Evolutionary conservation across 345 rosid genomes (phyloP).

Genomic region (Clarkia xantiana): DNA sequence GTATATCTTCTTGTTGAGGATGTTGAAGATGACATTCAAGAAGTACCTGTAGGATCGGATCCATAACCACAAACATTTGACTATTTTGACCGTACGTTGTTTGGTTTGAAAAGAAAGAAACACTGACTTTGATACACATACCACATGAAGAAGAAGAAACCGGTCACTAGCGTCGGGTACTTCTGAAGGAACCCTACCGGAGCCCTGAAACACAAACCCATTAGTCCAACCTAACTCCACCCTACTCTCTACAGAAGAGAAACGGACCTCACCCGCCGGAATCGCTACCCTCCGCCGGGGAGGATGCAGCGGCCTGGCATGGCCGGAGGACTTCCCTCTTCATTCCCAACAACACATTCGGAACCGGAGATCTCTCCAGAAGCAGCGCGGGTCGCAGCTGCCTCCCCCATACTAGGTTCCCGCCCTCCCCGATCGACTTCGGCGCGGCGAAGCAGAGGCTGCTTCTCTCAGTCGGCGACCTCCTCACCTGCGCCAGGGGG

Average conservation of each 20-base stretch:
- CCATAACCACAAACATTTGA: neutral
- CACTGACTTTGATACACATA: conserved; percentile 10
- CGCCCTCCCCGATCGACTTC: conserved; percentile 56
- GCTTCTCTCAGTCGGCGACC: conserved; percentile 16
- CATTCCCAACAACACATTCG: neutral
- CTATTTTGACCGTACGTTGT: conserved; percentile 4
- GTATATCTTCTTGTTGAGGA: conserved; percentile 94
- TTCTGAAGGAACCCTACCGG: conserved; percentile 54
- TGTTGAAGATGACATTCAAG: conserved; percentile 91
- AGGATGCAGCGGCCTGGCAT: conserved; percentile 44
- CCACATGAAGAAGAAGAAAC: conserved; percentile 99
- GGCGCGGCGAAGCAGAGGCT: conserved; percentile 15
- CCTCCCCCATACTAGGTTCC: conserved; percentile 67
- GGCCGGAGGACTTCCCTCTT: conserved; percentile 40
- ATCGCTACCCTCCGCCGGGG: conserved; percentile 71
- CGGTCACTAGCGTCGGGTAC: conserved; percentile 74
- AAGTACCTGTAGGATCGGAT: conserved; percentile 42
- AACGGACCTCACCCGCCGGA: conserved; percentile 97
- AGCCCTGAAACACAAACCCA: conserved; percentile 28
- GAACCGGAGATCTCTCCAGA: conserved; percentile 23
- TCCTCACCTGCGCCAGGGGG: conserved; percentile 24
- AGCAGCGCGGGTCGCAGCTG: conserved; percentile 67
- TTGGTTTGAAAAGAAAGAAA: conserved; percentile 3
- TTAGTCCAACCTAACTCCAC: conserved; percentile 19
- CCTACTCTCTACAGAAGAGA: conserved; percentile 29